Evolutionary conservation across 163 green algal genomes (phyloP), one percentile per base, ranked within the genome.

Genomic region (Volvox carteri): DNA sequence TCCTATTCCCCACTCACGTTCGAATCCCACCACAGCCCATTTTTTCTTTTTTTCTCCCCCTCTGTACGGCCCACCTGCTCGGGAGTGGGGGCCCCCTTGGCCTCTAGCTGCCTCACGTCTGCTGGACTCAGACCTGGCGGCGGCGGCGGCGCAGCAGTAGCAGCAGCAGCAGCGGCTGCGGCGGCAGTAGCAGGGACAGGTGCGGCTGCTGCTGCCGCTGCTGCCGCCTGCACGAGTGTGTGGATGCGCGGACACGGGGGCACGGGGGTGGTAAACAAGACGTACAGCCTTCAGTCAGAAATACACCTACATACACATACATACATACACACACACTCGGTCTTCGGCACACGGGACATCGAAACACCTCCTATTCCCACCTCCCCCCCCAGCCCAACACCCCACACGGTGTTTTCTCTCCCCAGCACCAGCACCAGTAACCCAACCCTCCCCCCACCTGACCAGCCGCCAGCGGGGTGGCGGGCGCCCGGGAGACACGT

Each of bases 71-170:
- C 21, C 41, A 84, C 48, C 67, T 94, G 92, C 72, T 91, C 85
- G 0, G 44, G 6, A 23, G 28, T 70, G 8, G 92, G 93, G 28
- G 78, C 68, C 0, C 89, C 77, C 83, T 96, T 96, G 54, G 94
- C 94, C 88, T 95, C 91, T 11, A 97, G 67, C 23, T 74, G 30
- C 19, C 79, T 74, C 67, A 96, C 86, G 67, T 96, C 95, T 48
- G 79, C 80, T 2, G 73, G 28, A 30, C 87, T 92, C 56, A 96
- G 88, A 0, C 94, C 94, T 8, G 90, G 54, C 1, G 93, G 92
- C 4, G 87, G 92, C 14, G 85, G 90, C 6, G 58, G 39, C 18
- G 88, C 1, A 12, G 42, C 54, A 14, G 74, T 62, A 4, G 79
- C 91, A 25, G n/a, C 50, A 23, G 85, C 74, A 4, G 42, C 86